Evolutionary conservation across 1,284 basidiomycete genomes (phyloP).

Genomic region (Tremellales sp.): DNA sequence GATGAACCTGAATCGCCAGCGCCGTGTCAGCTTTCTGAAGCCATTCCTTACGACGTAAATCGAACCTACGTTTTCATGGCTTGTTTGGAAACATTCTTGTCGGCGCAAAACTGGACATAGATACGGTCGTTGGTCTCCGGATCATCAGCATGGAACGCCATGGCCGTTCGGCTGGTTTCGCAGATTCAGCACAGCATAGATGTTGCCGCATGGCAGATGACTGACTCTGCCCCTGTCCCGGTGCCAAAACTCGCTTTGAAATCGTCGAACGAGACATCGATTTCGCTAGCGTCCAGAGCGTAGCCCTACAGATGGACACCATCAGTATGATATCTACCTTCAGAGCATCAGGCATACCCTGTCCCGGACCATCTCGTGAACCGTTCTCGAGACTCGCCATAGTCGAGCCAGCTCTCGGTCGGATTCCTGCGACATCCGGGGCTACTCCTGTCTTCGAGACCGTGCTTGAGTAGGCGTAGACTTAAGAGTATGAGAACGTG

Average conservation of each 20-base stretch:
- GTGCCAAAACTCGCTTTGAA: slow-evolving; percentile 42
- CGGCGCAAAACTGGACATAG: slow-evolving; percentile 90
- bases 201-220: slow-evolving; percentile 10
- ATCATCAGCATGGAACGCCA: slow-evolving; percentile 83
- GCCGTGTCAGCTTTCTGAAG: slow-evolving; percentile 1
- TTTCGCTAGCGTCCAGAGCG: slow-evolving; percentile 48
- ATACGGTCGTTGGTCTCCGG: slow-evolving; percentile 72
- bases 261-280: slow-evolving; percentile 47
- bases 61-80: slow-evolving; percentile 84
- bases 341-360: slow-evolving; percentile 50
- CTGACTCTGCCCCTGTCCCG: slow-evolving; percentile 43
- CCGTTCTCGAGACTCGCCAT: slow-evolving; percentile 94
- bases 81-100: slow-evolving; percentile 88
- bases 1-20: slow-evolving; percentile 60
- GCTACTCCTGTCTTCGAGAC: not conserved
- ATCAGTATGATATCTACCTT: not conserved
- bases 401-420: slow-evolving; percentile 55
- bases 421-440: slow-evolving; percentile 32
- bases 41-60: not conserved
- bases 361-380: slow-evolving; percentile 94
- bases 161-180: slow-evolving; percentile 66
- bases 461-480: too few species aligned
- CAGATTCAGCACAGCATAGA: not conserved
- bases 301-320: slow-evolving; percentile 37
- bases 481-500: too few species aligned